phyloP scores from a whole-genome alignment of 768 basidiomycete species.

The Leccinum aurantiacum region DNA sequence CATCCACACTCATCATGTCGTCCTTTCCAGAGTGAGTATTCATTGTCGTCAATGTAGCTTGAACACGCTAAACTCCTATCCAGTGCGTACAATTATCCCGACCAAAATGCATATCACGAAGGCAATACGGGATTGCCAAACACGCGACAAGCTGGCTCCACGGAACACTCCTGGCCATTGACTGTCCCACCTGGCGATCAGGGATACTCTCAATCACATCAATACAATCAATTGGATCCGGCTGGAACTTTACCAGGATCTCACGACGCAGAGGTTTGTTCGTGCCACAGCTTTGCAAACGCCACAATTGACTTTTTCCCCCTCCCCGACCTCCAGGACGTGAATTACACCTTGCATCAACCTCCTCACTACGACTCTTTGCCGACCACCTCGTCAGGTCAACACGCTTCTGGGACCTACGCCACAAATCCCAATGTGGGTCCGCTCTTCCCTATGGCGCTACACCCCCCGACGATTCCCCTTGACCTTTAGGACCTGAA shows the following conservation, averaged over 20 bases:
- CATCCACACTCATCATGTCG: conserved; percentile 20
- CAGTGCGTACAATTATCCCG: conserved; percentile 8
- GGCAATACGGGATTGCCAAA: conserved; percentile 3
- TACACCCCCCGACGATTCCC: background rate
- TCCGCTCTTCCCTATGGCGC: background rate
- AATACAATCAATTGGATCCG: conserved; percentile 1
- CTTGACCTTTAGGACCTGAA: conserved; percentile 7
- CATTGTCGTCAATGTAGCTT: background rate
- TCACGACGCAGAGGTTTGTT: conserved; percentile 9
- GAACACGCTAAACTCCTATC: conserved; percentile 2
- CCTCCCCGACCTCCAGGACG: conserved; percentile 10
- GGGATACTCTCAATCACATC: conserved; percentile 3
- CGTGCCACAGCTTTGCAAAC: conserved; percentile 6
- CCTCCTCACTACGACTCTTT: background rate
- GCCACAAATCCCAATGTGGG: conserved; percentile 13
- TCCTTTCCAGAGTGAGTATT: conserved; percentile 20
- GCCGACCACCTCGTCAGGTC: background rate
- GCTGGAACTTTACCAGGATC: conserved; percentile 1
- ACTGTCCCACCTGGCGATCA: background rate
- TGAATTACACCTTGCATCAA: background rate
- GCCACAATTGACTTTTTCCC: background rate
- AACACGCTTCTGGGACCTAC: background rate
- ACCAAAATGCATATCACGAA: conserved; percentile 5
- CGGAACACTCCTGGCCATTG: conserved; percentile 6
- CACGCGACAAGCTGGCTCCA: background rate